Conservation (phyloP, 2,329 filamentous ascomycete genomes). For the Sporothrix euskadiensis region DNA sequence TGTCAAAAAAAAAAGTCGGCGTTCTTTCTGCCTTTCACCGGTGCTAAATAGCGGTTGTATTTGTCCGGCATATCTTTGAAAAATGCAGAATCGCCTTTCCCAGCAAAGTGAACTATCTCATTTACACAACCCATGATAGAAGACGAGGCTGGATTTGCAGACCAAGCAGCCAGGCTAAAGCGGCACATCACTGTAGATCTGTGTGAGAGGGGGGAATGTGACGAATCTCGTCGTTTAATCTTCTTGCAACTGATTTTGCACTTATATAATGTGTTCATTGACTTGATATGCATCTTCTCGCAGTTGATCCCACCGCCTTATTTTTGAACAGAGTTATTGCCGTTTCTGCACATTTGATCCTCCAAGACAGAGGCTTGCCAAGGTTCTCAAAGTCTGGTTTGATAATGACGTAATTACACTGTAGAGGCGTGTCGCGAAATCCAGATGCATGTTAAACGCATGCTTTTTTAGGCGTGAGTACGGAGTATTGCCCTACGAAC, state of each 20-base stretch:
- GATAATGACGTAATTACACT: not conserved
- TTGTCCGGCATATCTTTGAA: not conserved
- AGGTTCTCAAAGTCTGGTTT: not conserved
- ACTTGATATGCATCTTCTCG: no score
- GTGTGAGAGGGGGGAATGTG: not conserved
- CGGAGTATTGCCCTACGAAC: not conserved
- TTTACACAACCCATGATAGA: not conserved
- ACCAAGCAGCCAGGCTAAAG: not conserved
- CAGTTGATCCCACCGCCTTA: not conserved
- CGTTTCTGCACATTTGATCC: not conserved
- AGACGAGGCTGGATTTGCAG: not conserved
- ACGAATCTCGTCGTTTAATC: not conserved
- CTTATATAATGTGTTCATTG: not conserved
- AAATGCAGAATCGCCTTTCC: not conserved
- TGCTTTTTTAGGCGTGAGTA: not conserved
- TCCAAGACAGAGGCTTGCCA: not conserved
- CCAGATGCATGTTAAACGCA: no score
- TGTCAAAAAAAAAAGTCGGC: not conserved
- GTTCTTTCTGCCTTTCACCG: not conserved
- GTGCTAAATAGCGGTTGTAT: not conserved
- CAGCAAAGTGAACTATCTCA: not conserved
- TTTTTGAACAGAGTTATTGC: not conserved
- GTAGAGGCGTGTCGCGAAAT: no score
- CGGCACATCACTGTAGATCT: not conserved
- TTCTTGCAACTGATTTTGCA: not conserved